Conservation (phyloP, 129 eudicot species). For the Ambrosia trifida region DNA sequence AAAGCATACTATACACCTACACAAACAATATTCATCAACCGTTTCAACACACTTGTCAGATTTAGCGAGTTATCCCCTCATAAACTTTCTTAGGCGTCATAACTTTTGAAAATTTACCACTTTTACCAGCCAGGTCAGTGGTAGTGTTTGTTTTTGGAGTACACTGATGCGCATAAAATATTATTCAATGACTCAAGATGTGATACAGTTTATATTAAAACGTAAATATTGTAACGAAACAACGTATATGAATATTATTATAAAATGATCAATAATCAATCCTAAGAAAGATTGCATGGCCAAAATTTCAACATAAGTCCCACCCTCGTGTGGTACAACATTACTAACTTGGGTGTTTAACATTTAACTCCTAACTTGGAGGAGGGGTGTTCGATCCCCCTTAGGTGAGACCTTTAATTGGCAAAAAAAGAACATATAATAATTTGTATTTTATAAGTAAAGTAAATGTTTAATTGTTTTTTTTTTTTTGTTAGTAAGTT, state of each 20-base stretch:
- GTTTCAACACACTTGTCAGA: conserved; percentile 72
- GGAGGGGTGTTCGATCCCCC: too few relatives aligned
- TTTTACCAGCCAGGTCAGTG: conserved; percentile 36
- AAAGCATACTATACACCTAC: conserved; percentile 64
- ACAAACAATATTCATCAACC: conserved; percentile 69
- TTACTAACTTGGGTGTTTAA: too few relatives aligned
- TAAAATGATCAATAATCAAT: too few relatives aligned
- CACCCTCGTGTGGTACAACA: too few relatives aligned
- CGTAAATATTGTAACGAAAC: too few relatives aligned
- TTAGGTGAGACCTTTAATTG: too few relatives aligned
- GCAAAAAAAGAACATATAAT: not conserved
- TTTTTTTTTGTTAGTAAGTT: not conserved
- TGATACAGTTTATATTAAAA: too few relatives aligned
- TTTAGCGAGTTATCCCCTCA: conserved; percentile 61
- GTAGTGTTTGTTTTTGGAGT: conserved; percentile 42
- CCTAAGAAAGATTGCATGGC: too few relatives aligned
- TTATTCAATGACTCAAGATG: too few relatives aligned
- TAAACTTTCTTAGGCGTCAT: conserved; percentile 43
- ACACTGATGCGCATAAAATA: not conserved
- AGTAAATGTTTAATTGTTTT: not conserved
- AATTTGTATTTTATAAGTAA: not conserved
- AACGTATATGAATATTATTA: too few relatives aligned
- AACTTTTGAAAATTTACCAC: conserved; percentile 46
- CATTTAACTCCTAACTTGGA: too few relatives aligned
- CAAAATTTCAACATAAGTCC: too few relatives aligned